phyloP scores from a whole-genome alignment of 495 filamentous ascomycete species.

The Amphirosellinia nigrospora region DNA sequence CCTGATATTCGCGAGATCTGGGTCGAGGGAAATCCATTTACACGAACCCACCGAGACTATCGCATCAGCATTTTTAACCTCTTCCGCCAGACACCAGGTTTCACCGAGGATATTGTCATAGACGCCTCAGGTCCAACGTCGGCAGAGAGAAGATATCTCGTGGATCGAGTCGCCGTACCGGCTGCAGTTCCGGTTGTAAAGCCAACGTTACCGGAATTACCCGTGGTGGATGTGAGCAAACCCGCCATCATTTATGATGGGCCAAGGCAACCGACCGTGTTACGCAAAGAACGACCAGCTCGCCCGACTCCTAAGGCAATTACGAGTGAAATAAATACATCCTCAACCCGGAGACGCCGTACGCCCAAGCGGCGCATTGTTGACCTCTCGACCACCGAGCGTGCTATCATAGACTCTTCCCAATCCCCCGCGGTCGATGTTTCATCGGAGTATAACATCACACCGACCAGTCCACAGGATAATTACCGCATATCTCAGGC shows the following conservation, averaged over 20 bases:
- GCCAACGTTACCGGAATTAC: conserved; percentile 61
- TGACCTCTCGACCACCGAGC: conserved; percentile 73
- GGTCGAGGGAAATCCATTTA: conserved; percentile 88
- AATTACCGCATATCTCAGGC: conserved; percentile 54
- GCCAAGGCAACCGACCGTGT: conserved; percentile 51
- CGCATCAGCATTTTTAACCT: conserved; percentile 93
- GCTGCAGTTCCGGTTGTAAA: conserved; percentile 78
- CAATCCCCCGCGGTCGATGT: conserved; percentile 24
- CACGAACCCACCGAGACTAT: conserved; percentile 83
- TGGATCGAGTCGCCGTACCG: conserved; percentile 80
- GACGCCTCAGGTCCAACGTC: conserved; percentile 82
- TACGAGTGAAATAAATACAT: conserved; percentile 59
- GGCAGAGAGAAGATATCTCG: conserved; percentile 80
- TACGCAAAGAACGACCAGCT: conserved; percentile 55
- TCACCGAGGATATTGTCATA: conserved; percentile 87
- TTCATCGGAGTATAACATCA: neutral
- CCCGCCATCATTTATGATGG: conserved; percentile 59
- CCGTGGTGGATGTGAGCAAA: conserved; percentile 69
- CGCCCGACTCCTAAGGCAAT: conserved; percentile 49
- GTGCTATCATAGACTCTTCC: conserved; percentile 38
- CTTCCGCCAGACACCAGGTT: conserved; percentile 91
- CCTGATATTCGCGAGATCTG: conserved; percentile 93
- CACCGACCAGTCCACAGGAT: conserved; percentile 33
- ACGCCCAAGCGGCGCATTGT: conserved; percentile 78
- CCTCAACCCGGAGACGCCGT: conserved; percentile 55